Conservation (phyloP, 805 yeast genomes). For the Saturnispora quitensis region DNA sequence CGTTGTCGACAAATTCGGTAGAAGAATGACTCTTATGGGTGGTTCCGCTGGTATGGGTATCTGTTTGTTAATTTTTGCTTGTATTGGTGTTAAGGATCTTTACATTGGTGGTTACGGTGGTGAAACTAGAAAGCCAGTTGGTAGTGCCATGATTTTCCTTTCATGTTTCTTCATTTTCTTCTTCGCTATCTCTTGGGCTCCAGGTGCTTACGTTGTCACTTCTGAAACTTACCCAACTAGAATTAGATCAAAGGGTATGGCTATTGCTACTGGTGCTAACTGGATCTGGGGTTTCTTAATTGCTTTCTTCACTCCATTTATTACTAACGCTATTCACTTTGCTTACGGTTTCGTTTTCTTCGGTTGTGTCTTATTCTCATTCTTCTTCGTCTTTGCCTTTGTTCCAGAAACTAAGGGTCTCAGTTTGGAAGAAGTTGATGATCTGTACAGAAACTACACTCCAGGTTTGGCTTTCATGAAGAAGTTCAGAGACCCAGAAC, state of each 20-base stretch:
- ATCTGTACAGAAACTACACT: slow-evolving; percentile 32
- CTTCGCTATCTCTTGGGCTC: slow-evolving; percentile 74
- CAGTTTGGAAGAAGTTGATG: slow-evolving; percentile 48
- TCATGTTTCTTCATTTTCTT: slow-evolving; percentile 56
- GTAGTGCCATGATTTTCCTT: slow-evolving; percentile 53
- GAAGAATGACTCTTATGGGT: slow-evolving; percentile 39
- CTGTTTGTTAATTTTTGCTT: slow-evolving; percentile 51
- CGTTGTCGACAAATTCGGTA: slow-evolving; percentile 45
- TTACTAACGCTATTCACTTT: slow-evolving; percentile 44
- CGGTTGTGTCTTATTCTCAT: slow-evolving; percentile 45
- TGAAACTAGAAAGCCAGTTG: slow-evolving; percentile 41
- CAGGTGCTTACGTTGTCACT: slow-evolving; percentile 55
- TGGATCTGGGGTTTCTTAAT: slow-evolving; percentile 55
- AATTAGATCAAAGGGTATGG: slow-evolving; percentile 55
- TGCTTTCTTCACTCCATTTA: slow-evolving; percentile 51
- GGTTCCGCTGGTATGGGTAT: slow-evolving; percentile 48
- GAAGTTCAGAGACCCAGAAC: slow-evolving; percentile 19
- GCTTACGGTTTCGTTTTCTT: slow-evolving; percentile 50
- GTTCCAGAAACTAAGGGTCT: slow-evolving; percentile 51
- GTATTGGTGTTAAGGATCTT: slow-evolving; percentile 46
- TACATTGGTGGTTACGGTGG: slow-evolving; percentile 32
- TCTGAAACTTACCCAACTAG: slow-evolving; percentile 63
- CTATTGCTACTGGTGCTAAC: slow-evolving; percentile 55
- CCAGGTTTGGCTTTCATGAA: slow-evolving; percentile 25
- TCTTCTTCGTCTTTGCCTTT: slow-evolving; percentile 44